phyloP scores from a whole-genome alignment of 2,329 filamentous ascomycete species.

The Diplocarpon rosae region DNA sequence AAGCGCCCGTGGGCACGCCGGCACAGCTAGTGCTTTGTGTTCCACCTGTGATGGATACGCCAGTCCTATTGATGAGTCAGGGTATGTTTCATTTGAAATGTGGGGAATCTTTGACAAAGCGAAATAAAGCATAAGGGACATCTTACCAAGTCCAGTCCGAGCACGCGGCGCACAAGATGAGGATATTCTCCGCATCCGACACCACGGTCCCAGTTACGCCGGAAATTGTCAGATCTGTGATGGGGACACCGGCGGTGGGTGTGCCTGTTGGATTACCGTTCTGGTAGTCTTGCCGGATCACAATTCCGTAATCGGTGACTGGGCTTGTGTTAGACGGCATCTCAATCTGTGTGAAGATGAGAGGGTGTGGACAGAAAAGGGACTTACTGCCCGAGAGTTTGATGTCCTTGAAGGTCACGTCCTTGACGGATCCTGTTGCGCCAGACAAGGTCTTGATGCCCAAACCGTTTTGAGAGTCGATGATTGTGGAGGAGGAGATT shows the following conservation, averaged over 20 bases:
- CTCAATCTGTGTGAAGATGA: not conserved
- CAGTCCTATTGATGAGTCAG: no score
- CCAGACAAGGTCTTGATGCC: constrained; percentile 45
- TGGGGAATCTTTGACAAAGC: no score
- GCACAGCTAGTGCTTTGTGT: no score
- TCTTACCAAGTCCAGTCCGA: constrained; percentile 29
- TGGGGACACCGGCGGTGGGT: constrained; percentile 36
- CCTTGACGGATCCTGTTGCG: constrained; percentile 39
- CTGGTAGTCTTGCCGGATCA: constrained; percentile 45
- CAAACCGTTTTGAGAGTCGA: constrained; percentile 1
- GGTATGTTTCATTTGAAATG: no score
- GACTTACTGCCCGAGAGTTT: constrained; percentile 37
- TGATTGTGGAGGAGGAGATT: not conserved
- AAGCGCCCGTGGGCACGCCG: no score
- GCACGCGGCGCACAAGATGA: constrained; percentile 29
- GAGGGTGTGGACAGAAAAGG: constrained; percentile 29
- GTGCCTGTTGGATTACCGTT: constrained; percentile 32
- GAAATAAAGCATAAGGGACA: no score
- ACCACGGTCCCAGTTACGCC: constrained; percentile 30
- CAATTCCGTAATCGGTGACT: constrained; percentile 35
- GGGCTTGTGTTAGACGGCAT: constrained; percentile 31
- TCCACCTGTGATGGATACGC: no score
- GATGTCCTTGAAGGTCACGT: constrained; percentile 41
- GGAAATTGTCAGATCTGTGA: constrained; percentile 35
- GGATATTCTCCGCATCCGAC: constrained; percentile 26